phyloP scores from a whole-genome alignment of 768 basidiomycete species.

The Lactifluus hygrophoroides region DNA sequence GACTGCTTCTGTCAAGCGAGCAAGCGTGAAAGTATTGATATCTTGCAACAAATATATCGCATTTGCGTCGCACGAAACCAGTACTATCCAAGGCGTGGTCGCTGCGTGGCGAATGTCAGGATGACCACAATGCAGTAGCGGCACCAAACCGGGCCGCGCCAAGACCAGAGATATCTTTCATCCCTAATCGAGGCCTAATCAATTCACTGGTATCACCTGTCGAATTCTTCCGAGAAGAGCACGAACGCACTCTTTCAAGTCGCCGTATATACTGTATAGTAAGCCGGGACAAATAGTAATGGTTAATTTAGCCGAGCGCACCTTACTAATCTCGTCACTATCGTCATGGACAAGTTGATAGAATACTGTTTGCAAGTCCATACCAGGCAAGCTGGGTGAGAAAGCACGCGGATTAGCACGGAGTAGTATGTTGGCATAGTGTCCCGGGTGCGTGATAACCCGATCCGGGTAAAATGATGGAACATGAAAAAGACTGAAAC shows the following conservation, averaged over 20 bases:
- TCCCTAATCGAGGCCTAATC: too few relatives aligned
- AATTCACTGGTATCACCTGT: slow-evolving; percentile 38
- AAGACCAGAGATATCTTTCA: background rate
- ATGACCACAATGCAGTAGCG: background rate
- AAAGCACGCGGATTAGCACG: background rate
- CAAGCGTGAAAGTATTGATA: slow-evolving; percentile 75
- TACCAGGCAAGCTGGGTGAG: slow-evolving; percentile 28
- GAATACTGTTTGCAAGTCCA: slow-evolving; percentile 46
- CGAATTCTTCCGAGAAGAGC: slow-evolving; percentile 62
- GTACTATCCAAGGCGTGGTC: slow-evolving; percentile 83
- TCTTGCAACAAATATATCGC: slow-evolving; percentile 51
- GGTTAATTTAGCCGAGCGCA: slow-evolving; percentile 26
- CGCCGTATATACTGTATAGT: background rate
- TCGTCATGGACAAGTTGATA: slow-evolving; percentile 48
- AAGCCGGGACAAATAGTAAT: background rate
- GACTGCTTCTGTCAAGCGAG: slow-evolving; percentile 66
- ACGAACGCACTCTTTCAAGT: slow-evolving; percentile 62
- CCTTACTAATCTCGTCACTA: slow-evolving; percentile 48
- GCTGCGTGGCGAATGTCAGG: slow-evolving; percentile 31
- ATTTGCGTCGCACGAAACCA: slow-evolving; percentile 77
- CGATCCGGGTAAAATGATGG: background rate
- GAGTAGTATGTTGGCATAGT: too few relatives aligned
- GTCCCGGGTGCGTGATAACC: background rate
- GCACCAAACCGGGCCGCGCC: background rate
- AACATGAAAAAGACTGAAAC: background rate